A percentile compares a stretch with the other conserved stretches of the same genome.
Conservation (phyloP, 192 early-diverging fungal species). For the Entomortierella chlamydospora region DNA sequence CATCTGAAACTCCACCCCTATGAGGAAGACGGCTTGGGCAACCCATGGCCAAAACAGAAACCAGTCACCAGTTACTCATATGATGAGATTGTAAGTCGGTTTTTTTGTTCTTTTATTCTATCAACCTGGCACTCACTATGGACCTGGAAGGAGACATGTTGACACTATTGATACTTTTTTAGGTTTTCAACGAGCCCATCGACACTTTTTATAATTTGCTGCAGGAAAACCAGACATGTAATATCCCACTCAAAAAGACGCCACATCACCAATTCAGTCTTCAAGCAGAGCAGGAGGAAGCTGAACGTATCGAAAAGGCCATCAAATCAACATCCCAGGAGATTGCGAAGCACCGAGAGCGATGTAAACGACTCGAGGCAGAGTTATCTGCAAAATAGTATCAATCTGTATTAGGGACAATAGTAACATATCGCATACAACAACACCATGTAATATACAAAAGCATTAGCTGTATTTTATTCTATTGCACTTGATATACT, state of each 20-base stretch:
- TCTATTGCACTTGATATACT: neutral
- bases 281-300: slow-evolving; percentile 77
- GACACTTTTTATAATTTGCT: slow-evolving; percentile 77
- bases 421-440: too few species aligned
- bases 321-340: slow-evolving; percentile 39
- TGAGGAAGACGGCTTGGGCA: slow-evolving; percentile 72
- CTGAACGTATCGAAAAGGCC: slow-evolving; percentile 69
- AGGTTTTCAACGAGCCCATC: slow-evolving; percentile 88
- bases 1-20: slow-evolving; percentile 92
- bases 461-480: slow-evolving; percentile 3
- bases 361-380: slow-evolving; percentile 35
- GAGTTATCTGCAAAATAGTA: slow-evolving; percentile 26
- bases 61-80: slow-evolving; percentile 81
- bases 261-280: slow-evolving; percentile 63
- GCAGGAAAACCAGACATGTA: slow-evolving; percentile 58
- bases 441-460: neutral
- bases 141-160: neutral
- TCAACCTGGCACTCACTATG: too few species aligned
- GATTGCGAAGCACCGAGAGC: slow-evolving; percentile 33
- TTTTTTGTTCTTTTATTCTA: neutral
- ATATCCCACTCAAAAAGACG: slow-evolving; percentile 60
- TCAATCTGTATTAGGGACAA: neutral
- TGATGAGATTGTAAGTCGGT: slow-evolving; percentile 77
- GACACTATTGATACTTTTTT: neutral
- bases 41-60: slow-evolving; percentile 68